Base-by-base conservation (phyloP, 2,329 filamentous ascomycete genomes). In the Colletotrichum spaethianum region DNA sequence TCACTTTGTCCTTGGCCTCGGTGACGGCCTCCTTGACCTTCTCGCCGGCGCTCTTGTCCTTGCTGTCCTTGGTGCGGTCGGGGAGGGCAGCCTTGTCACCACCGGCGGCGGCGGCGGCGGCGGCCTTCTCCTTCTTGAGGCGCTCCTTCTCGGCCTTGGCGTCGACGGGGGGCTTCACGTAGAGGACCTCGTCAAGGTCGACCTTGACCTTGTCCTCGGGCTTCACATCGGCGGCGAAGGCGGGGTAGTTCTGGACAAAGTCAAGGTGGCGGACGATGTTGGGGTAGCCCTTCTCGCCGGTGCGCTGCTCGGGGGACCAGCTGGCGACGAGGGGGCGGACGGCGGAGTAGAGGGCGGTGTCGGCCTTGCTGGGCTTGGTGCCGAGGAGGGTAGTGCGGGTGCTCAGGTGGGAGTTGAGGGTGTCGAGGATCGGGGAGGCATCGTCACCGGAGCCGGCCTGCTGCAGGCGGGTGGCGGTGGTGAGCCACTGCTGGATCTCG, bases 121-220 rank as follows among this genome's bases (percentile, higher is more conserved):
- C 91, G 38, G 93, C 93, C 88, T 98, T 98, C 85, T 97, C 95
- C 87, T 97, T 97, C 92, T 98, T 98, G 84, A 96, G 90, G 59
- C 93, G 91, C 88, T 98, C 95, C 87, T 98, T 98, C 88, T 98
- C 96, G 68, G 95, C 95, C 88, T 97, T 97, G 78, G 93, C 91
- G 76, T 98, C 95, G 74, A 96, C 91, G 26, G 93, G 93, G 77
- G 96, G 96, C 85, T 96, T 96, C 77, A 95, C 92, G 82, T 95
- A 95, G 74, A 94, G 88, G 72, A 98, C 90, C 77, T 95, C 93
- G 78, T 95, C 91, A 62, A 90, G 85, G 81, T 98, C 92, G 76
- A 98, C 89, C 76, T 85, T 85, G 78, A 98, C 85, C 87, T 96
- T 98, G 79, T 96, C 91, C 64, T 84, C 87, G 18, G 92, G 90